phyloP scores from a whole-genome alignment of 768 basidiomycete species.

The Cystofilobasidium capitatum region DNA sequence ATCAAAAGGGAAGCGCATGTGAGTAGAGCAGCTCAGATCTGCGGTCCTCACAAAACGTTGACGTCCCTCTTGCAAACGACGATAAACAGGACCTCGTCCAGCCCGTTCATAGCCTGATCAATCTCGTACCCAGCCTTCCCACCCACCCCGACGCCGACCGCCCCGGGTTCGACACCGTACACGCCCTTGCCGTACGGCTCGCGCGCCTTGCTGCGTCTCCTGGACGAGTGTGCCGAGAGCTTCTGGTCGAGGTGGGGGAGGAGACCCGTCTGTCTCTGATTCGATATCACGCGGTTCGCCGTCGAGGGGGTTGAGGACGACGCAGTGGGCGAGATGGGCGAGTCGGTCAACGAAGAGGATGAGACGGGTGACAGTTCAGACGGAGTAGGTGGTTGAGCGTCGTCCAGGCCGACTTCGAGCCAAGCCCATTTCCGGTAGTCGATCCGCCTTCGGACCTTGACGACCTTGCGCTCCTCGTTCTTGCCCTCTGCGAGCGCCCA shows the following conservation, averaged over 20 bases:
- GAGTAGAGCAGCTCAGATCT: conserved; percentile 4
- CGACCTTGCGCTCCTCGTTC: neutral
- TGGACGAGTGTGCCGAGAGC: neutral
- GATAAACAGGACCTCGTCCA: neutral
- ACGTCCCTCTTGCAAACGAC: conserved; percentile 1
- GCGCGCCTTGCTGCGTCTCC: no score
- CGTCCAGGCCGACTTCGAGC: neutral
- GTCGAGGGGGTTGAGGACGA: neutral
- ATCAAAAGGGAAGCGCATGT: no score
- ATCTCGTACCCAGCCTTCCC: neutral
- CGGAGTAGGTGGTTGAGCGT: no score
- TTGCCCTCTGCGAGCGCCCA: neutral
- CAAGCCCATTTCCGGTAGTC: neutral
- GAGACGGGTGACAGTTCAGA: neutral
- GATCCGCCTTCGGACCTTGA: neutral
- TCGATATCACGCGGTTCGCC: neutral
- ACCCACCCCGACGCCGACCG: neutral
- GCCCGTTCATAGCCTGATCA: neutral
- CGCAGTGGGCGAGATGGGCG: neutral
- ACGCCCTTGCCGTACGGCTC: no score
- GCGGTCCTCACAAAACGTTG: conserved; percentile 21
- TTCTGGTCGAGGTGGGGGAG: neutral
- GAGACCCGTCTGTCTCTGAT: neutral
- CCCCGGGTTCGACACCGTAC: neutral
- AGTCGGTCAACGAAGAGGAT: no score